These are phyloP conservation scores for Lentinula lateritia DNA, from an alignment of 768 basidiomycete species.

Conservation along the genomic window DNA sequence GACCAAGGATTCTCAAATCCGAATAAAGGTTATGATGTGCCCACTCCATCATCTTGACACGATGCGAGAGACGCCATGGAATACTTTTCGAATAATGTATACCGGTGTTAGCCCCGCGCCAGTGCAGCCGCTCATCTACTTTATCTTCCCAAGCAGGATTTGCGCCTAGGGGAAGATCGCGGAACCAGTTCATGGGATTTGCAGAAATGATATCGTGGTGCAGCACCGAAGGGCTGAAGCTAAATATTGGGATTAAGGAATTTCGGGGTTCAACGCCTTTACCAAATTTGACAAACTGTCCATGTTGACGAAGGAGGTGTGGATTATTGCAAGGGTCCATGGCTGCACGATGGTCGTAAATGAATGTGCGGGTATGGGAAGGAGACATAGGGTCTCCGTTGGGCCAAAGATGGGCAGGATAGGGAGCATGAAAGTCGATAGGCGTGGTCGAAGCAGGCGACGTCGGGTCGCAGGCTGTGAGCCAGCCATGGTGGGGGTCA, in stretches of 20 bases:
- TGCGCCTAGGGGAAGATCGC: constrained; percentile 33
- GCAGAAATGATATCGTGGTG: constrained; percentile 55
- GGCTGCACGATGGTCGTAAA: constrained; percentile 37
- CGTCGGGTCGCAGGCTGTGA: constrained; percentile 5
- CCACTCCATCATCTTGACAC: constrained; percentile 39
- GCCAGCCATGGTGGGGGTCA: constrained; percentile 10
- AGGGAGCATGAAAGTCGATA: constrained; percentile 29
- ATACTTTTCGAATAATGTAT: constrained; percentile 34
- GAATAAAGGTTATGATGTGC: constrained; percentile 29
- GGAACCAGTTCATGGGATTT: constrained; percentile 41
- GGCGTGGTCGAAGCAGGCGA: constrained; percentile 11
- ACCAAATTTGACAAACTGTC: constrained; percentile 44
- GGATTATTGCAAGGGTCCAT: constrained; percentile 51
- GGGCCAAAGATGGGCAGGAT: constrained; percentile 17
- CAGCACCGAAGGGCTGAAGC: constrained; percentile 41
- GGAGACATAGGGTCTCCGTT: background rate
- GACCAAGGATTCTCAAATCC: background rate
- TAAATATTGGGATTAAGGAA: constrained; percentile 46
- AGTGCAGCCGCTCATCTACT: constrained; percentile 53
- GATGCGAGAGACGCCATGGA: constrained; percentile 47
- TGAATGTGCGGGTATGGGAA: constrained; percentile 34
- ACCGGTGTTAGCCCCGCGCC: constrained; percentile 76
- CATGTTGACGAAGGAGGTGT: constrained; percentile 39
- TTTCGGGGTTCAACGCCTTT: constrained; percentile 38
- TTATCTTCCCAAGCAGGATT: constrained; percentile 66